Percentiles rank a stretch among this genome's conserved stretches.
Evolutionary conservation across 1,284 basidiomycete genomes (phyloP).

Genomic region (Wolfiporia cocos): DNA sequence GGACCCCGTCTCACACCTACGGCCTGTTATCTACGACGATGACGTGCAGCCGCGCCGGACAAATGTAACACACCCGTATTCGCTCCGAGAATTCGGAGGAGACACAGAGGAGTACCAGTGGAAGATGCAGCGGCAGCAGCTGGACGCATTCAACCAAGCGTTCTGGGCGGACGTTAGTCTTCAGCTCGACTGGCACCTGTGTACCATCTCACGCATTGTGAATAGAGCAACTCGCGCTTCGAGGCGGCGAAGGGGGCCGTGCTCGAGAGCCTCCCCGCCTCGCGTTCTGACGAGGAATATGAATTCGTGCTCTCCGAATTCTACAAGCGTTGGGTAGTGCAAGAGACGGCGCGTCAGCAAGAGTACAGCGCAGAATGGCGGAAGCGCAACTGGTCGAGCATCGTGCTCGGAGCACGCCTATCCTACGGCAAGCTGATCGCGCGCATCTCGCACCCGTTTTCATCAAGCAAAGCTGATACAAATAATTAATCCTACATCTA

Average conservation of each 20-base stretch:
- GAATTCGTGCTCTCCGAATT: slow-evolving; percentile 66
- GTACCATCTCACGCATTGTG: not conserved
- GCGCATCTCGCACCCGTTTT: slow-evolving; percentile 15
- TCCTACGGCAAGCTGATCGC: slow-evolving; percentile 36
- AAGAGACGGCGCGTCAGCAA: slow-evolving; percentile 51
- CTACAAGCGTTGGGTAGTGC: slow-evolving; percentile 63
- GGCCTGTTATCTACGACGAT: slow-evolving; percentile 70
- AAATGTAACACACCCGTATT: slow-evolving; percentile 56
- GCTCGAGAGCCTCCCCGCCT: slow-evolving; percentile 48
- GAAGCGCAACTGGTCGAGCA: slow-evolving; percentile 46
- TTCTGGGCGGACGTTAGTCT: slow-evolving; percentile 71
- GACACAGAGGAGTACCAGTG: slow-evolving; percentile 55
- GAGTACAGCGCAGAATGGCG: slow-evolving; percentile 61
- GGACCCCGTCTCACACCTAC: slow-evolving; percentile 70
- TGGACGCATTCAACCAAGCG: slow-evolving; percentile 65
- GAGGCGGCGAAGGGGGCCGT: slow-evolving; percentile 55
- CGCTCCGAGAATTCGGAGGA: slow-evolving; percentile 57
- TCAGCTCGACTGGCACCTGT: not conserved
- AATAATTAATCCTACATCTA: not conserved
- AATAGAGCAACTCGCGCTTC: slow-evolving; percentile 69
- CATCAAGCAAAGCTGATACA: slow-evolving; percentile 2
- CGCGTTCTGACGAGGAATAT: slow-evolving; percentile 43
- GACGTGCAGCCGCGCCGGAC: slow-evolving; percentile 25
- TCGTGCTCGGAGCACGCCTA: slow-evolving; percentile 47
- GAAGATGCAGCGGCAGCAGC: slow-evolving; percentile 58